Base-by-base conservation (phyloP, 768 basidiomycete genomes). In the Rhodotorula kratochvilovae region DNA sequence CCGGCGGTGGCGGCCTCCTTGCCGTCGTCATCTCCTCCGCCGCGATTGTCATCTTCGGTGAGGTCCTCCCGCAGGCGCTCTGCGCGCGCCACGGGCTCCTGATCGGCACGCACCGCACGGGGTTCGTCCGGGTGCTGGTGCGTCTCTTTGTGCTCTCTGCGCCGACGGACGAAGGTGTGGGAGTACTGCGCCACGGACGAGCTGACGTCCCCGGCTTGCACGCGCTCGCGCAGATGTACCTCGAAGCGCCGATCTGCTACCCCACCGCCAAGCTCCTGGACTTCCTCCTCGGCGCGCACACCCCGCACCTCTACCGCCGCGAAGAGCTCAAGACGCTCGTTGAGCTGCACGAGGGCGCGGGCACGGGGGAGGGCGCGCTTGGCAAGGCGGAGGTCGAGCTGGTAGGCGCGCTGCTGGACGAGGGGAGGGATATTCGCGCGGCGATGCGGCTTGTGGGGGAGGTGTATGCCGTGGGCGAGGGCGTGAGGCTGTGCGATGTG, bases 101-200 rank as follows among this genome's bases (percentile, higher is more conserved):
- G 11, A 87, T 94, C 63, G 91, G 91, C n/a, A 90, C 90, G 2
- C 83, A 81, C 33, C 91, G 90, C 71, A 86, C 88, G 0, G 88
- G 87, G 0, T 84, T 91, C 67, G 90, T 94, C 5, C 83, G 88
- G 5, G 79, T 77, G 19, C 80, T 91, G 23, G 71, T 72, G 3
- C 45, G n/a, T 21, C 17, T 17, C 42, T 35, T 61, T 45, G n/a
- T 25, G 1, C 10, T 0, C 42, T 2, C n/a, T 1, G 15, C 16
- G 5, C 5, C 8, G n/a, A n/a, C n/a, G n/a, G n/a, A n/a, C n/a
- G n/a, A n/a, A n/a, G n/a, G n/a, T n/a, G n/a, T n/a, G n/a, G n/a
- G n/a, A n/a, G n/a, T n/a, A n/a, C n/a, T n/a, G n/a, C n/a, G n/a
- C n/a, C n/a, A n/a, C n/a, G n/a, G n/a, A n/a, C n/a, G n/a, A n/a